Conservation (phyloP, 768 basidiomycete species). For the Kwoniella europaea region DNA sequence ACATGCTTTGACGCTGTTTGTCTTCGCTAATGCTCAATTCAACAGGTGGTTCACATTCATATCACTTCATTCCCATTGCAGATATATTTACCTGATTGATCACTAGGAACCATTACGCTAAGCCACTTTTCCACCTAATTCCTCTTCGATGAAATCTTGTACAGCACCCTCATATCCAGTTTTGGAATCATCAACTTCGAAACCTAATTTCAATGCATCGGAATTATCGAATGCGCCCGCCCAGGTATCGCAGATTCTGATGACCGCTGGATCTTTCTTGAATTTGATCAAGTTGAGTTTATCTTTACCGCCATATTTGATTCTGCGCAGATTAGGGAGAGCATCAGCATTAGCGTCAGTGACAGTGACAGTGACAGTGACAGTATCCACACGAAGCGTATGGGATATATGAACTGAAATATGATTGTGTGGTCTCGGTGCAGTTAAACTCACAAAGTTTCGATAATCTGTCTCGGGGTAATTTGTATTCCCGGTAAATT, state of each 20-base stretch:
- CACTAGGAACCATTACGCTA: neutral
- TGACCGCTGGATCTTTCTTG: constrained; percentile 49
- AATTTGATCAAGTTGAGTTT: constrained; percentile 61
- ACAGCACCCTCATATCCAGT: constrained; percentile 55
- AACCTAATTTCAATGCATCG: constrained; percentile 46
- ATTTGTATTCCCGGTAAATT: constrained; percentile 69
- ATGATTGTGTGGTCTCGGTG: no score
- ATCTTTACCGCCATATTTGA: constrained; percentile 63
- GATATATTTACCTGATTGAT: no score
- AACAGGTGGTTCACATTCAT: no score
- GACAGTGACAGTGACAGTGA: no score
- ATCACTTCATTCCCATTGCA: no score
- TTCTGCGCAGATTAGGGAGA: constrained; percentile 13
- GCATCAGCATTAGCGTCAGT: no score
- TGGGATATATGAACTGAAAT: no score
- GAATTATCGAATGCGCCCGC: constrained; percentile 53
- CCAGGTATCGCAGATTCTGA: constrained; percentile 56
- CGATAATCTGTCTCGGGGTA: constrained; percentile 65
- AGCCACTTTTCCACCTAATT: constrained; percentile 10
- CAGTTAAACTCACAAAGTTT: constrained; percentile 60
- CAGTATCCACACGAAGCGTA: no score
- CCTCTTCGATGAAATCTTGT: constrained; percentile 53
- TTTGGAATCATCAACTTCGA: constrained; percentile 52
- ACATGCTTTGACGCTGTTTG: no score
- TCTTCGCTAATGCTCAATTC: no score